Percentiles rank a stretch among this genome's conserved stretches.
Conservation (phyloP, 768 basidiomycete genomes). For the Candolleomyces aberdarensis region DNA sequence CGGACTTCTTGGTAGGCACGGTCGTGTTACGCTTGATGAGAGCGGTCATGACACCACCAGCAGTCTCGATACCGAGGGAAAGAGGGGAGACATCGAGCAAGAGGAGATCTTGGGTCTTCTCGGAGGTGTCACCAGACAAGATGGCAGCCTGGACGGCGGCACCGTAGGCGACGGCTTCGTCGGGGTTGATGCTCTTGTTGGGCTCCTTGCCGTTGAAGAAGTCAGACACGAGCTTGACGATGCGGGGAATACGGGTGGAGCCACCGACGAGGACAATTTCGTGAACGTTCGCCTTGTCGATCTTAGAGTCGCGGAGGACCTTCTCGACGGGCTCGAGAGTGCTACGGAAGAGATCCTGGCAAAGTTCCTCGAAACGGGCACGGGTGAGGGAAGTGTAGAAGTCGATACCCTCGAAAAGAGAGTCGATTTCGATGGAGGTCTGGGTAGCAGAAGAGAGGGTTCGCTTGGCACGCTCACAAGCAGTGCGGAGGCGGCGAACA, state of each 20-base stretch:
- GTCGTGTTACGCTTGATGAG: conserved; percentile 99
- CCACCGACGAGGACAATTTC: conserved; percentile 98
- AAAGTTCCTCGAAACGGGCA: conserved; percentile 95
- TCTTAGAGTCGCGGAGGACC: conserved; percentile 96
- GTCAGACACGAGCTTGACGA: conserved; percentile 96
- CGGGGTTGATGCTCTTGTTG: conserved; percentile 99
- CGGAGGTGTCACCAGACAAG: conserved; percentile 95
- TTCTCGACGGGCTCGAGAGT: conserved; percentile 97
- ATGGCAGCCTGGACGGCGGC: conserved; percentile 98
- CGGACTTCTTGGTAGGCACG: conserved; percentile 97
- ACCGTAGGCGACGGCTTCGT: conserved; percentile 98
- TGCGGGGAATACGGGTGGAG: conserved; percentile 96
- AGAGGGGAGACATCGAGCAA: conserved; percentile 92
- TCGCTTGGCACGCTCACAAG: conserved; percentile 98
- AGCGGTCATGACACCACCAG: conserved; percentile 98
- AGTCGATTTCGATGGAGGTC: conserved; percentile 97
- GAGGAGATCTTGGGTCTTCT: conserved; percentile 95
- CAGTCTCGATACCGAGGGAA: conserved; percentile 95
- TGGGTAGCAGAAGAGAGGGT: conserved; percentile 96
- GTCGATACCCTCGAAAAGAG: conserved; percentile 95
- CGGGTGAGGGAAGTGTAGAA: conserved; percentile 98
- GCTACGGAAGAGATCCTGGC: conserved; percentile 91
- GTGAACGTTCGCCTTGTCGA: conserved; percentile 93
- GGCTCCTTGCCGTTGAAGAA: conserved; percentile 99
- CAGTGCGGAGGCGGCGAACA: conserved; percentile 94